These are phyloP conservation scores for Neonectria sp. DNA, from an alignment of 2,329 filamentous ascomycete species.

Conservation along the genomic window DNA sequence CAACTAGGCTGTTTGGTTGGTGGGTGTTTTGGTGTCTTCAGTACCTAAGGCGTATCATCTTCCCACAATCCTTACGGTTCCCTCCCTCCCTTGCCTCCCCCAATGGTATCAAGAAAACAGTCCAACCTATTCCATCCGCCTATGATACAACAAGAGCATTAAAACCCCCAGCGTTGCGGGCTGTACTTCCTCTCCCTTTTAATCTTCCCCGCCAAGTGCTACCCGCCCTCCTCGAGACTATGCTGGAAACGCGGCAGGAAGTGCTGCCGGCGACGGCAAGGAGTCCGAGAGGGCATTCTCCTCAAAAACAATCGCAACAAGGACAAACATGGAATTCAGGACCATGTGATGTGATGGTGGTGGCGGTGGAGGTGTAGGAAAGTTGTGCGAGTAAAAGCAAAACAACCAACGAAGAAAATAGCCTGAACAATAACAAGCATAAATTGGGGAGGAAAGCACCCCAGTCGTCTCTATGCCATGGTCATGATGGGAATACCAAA, in stretches of 20 bases:
- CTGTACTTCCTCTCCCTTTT: background rate
- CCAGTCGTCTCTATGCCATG: slow-evolving; percentile 46
- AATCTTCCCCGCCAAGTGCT: slow-evolving; percentile 2
- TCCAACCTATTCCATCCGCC: slow-evolving; percentile 24
- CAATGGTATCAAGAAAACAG: slow-evolving; percentile 30
- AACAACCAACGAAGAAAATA: slow-evolving; percentile 13
- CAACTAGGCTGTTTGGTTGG: background rate
- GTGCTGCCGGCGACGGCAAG: background rate
- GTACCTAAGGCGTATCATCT: slow-evolving; percentile 13
- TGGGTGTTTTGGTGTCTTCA: background rate
- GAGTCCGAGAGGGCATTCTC: background rate
- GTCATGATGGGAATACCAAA: slow-evolving; percentile 43
- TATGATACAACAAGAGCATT: slow-evolving; percentile 40
- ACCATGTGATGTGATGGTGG: background rate
- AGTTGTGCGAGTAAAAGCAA: background rate
- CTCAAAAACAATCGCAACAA: background rate
- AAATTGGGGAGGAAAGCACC: slow-evolving; percentile 30
- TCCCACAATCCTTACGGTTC: background rate
- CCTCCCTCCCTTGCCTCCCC: slow-evolving; percentile 9
- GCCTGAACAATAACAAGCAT: slow-evolving; percentile 27
- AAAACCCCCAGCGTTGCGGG: slow-evolving; percentile 2
- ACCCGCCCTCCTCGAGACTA: background rate
- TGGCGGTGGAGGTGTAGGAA: background rate
- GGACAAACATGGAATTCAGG: background rate
- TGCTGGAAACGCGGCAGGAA: background rate